Base-by-base conservation (phyloP, 2,329 filamentous ascomycete species). In the Cercospora brassicicola region DNA sequence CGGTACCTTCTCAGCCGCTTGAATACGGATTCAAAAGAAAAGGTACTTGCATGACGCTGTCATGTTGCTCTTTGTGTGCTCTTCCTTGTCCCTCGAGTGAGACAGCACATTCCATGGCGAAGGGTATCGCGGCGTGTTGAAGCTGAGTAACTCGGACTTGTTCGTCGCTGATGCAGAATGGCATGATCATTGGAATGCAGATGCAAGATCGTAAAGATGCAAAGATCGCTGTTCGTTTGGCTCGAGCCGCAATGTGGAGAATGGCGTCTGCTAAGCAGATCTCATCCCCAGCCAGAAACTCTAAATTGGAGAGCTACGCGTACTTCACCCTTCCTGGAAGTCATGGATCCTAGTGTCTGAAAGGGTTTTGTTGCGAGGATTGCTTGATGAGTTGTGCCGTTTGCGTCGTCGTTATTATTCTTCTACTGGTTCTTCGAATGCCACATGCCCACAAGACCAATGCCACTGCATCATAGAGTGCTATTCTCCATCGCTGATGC, bases 401-500 rank as follows among this genome's bases (percentile, higher is more conserved):
- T 18, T n/a, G 15, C 15, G 15, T 7, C 2, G 8, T 42, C 15
- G 36, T 42, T n/a, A 9, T 42, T 6, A 42, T n/a, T n/a, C 15
- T 6, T 42, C 48, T 20, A 53, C 48, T 28, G 26, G 53, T 11
- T 33, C 13, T n/a, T 18, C n/a, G 11, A 57, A n/a, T 57, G 23
- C 51, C 28, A 30, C 13, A n/a, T 30, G 20, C 20, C 10, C 28
- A 15, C 28, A 30, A n/a, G 13, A n/a, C 31, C 53, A 11, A 57
- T 26, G 13, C 6, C 53, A 57, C 28, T 30, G 9, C 26, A 57
- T 33, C 26, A 59, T 36, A 7, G 48, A 26, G 1, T 36, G 31
- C 55, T 59, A 59, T 15, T 13, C 13, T 36, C 23, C 53, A 56
- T 56, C 62, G 36, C 51, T 59, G 18, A 64, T 64, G 13, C 62